Percentiles rank a stretch among this genome's conserved stretches.
Conservation (phyloP, 805 yeast genomes). For the Scheffersomyces stipitis region DNA sequence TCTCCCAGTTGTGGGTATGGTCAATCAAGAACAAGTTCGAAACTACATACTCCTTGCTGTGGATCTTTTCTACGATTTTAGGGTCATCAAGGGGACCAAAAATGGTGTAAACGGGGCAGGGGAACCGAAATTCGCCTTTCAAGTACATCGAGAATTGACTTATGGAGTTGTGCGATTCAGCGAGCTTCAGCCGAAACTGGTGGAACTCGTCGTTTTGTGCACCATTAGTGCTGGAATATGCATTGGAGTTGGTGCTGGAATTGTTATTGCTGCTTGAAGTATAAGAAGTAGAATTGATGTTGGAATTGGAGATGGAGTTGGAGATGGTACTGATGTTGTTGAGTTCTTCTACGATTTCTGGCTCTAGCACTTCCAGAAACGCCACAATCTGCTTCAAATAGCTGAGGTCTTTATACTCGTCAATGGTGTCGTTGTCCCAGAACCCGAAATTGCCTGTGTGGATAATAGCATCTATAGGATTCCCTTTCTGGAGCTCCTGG, state of each 20-base stretch:
- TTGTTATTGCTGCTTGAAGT: too few species aligned
- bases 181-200: conserved; percentile 9
- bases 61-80: conserved; percentile 60
- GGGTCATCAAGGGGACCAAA: conserved; percentile 79
- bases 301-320: background rate
- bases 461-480: conserved; percentile 19
- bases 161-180: conserved; percentile 5
- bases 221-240: background rate
- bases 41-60: conserved; percentile 50
- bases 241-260: conserved; percentile 1
- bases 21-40: conserved; percentile 63
- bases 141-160: conserved; percentile 22
- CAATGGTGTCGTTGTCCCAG: conserved; percentile 58
- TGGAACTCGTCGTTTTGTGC: conserved; percentile 5
- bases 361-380: conserved; percentile 58
- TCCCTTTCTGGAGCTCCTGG: conserved; percentile 5
- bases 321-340: conserved; percentile 35
- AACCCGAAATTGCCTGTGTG: conserved; percentile 49
- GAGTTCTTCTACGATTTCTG: conserved; percentile 48
- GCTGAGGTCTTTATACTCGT: conserved; percentile 49
- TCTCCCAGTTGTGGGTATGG: conserved; percentile 48
- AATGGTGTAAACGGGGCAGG: conserved; percentile 73
- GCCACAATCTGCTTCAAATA: conserved; percentile 66
- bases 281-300: too few species aligned
- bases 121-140: conserved; percentile 38